A percentile compares a stretch with the other conserved stretches of the same genome.
These are phyloP conservation scores for Dissophora ornata DNA, from an alignment of 192 early-diverging fungal species.

Conservation along the genomic window DNA sequence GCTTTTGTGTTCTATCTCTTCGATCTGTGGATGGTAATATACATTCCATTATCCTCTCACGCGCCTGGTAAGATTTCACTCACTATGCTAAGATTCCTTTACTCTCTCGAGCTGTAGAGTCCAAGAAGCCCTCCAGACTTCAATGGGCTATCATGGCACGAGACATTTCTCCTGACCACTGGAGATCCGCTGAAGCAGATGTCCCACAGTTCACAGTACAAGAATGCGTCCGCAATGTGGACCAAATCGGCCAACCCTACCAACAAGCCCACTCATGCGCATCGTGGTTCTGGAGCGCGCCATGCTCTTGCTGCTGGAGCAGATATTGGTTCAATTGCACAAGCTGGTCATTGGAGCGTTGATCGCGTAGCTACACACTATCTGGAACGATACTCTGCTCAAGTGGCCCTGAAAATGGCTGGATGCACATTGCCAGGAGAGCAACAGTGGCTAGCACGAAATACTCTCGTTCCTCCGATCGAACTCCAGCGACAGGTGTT, in stretches of 20 bases:
- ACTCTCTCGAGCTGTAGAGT: background rate
- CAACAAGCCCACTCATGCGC: background rate
- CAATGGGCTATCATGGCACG: no score
- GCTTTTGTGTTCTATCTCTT: constrained; percentile 15
- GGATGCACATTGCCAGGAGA: background rate
- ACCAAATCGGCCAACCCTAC: background rate
- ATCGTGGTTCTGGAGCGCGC: background rate
- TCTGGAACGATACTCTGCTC: background rate
- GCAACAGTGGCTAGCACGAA: background rate
- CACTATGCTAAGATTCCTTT: no score
- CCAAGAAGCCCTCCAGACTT: no score
- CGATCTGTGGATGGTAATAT: background rate
- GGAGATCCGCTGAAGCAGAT: no score
- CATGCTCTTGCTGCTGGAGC: background rate
- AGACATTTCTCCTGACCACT: no score
- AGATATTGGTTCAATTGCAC: no score
- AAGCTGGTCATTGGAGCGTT: background rate
- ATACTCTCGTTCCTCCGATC: constrained; percentile 2
- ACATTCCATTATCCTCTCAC: no score
- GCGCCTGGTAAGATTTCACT: no score
- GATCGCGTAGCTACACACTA: constrained; percentile 3
- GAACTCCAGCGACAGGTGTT: constrained; percentile 10
- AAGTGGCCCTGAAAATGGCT: background rate
- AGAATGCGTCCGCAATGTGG: background rate
- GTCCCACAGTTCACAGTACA: no score